Conservation (phyloP, 306 rosid species). For the Malus sieversii region DNA sequence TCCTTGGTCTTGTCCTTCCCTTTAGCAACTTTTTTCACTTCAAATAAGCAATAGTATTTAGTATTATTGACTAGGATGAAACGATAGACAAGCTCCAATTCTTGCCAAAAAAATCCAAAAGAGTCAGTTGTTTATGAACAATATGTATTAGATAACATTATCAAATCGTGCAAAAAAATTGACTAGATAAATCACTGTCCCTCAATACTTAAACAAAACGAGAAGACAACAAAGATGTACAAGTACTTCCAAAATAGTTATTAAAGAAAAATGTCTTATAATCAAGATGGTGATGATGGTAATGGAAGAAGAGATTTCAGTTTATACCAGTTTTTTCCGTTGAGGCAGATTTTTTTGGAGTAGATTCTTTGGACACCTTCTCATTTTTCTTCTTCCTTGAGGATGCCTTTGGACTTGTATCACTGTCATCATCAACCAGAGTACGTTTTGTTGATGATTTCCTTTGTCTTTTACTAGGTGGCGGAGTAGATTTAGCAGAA, state of each 20-base stretch:
- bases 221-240: not conserved
- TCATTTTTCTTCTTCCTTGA: slow-evolving; percentile 76
- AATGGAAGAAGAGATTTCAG: slow-evolving; percentile 3
- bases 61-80: not conserved
- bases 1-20: slow-evolving; percentile 69
- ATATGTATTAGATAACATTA: not conserved
- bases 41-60: not conserved
- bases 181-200: not conserved
- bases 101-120: not conserved
- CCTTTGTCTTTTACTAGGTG: slow-evolving; percentile 44
- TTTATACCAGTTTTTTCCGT: slow-evolving; percentile 71
- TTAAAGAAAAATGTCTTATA: slow-evolving; percentile 1
- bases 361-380: slow-evolving; percentile 37
- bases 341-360: slow-evolving; percentile 45
- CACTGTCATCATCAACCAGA: slow-evolving; percentile 50
- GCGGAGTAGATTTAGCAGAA: slow-evolving; percentile 43
- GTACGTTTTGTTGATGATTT: slow-evolving; percentile 36
- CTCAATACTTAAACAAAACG: not conserved
- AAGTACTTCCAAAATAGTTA: not conserved
- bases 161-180: not conserved
- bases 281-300: not conserved
- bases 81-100: not conserved
- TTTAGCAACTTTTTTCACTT: slow-evolving; percentile 51
- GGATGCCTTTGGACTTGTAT: slow-evolving; percentile 68
- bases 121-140: not conserved